Evolutionary conservation across 352 stramenopile species (phyloP).

Genomic region (Phytophthora meadii): DNA sequence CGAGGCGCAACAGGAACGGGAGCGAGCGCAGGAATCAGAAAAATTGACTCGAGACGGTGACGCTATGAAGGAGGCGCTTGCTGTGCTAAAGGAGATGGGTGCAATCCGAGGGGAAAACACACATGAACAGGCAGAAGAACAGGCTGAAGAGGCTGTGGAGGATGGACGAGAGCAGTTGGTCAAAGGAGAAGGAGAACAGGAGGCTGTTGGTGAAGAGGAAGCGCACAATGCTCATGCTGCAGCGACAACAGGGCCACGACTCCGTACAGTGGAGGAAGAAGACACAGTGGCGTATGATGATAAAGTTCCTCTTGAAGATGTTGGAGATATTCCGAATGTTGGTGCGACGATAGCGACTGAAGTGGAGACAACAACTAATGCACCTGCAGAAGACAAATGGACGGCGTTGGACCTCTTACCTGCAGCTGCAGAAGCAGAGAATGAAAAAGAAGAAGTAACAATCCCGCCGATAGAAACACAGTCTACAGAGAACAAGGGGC

Average conservation of each 20-base stretch:
- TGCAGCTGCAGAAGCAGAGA: constrained; percentile 5
- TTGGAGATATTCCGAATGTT: constrained; percentile 28
- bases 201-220: constrained; percentile 26
- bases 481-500: constrained; percentile 11
- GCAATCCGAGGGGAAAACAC: constrained; percentile 12
- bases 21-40: constrained; percentile 5
- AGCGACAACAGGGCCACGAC: constrained; percentile 21
- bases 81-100: constrained; percentile 19
- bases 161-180: constrained; percentile 25
- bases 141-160: constrained; percentile 21
- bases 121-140: constrained; percentile 15
- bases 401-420: constrained; percentile 27
- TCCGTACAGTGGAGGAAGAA: constrained; percentile 16
- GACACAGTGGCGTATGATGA: constrained; percentile 34
- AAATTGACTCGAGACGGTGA: constrained; percentile 7
- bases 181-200: constrained; percentile 27
- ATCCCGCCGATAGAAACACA: background rate
- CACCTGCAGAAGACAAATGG: constrained; percentile 15
- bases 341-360: constrained; percentile 15
- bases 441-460: background rate
- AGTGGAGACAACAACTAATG: constrained; percentile 3
- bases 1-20: constrained; percentile 8
- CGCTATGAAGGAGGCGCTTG: constrained; percentile 24
- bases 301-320: constrained; percentile 30
- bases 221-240: constrained; percentile 19